Conservation (phyloP, 225 moss, liverwort and hornwort species). For the Pseudisothecium myosuroides region DNA sequence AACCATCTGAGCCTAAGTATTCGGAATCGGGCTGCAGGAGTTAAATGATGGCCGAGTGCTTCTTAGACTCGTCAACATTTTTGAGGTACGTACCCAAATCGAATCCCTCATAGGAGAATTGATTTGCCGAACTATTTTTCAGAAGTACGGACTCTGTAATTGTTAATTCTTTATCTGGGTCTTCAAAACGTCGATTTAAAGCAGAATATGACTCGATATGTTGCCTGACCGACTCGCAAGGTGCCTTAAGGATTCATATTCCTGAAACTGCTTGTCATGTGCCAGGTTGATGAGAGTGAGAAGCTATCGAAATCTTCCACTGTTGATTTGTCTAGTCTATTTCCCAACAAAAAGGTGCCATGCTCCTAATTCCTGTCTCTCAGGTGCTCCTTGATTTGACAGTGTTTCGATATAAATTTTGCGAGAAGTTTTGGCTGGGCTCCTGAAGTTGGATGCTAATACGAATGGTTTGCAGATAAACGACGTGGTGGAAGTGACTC, state of each 20-base stretch:
- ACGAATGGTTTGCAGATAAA: constrained; percentile 42
- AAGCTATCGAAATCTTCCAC: constrained; percentile 52
- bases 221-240: not conserved
- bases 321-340: constrained; percentile 52
- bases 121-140: not conserved
- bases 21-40: constrained; percentile 36
- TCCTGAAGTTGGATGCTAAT: not conserved
- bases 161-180: not conserved
- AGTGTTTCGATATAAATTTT: not conserved
- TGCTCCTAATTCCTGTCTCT: not conserved
- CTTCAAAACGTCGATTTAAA: not conserved
- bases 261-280: not conserved
- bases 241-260: not conserved
- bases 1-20: not conserved
- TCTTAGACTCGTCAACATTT: constrained; percentile 77
- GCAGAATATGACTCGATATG: not conserved
- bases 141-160: not conserved
- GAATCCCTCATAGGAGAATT: not conserved
- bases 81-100: constrained; percentile 43
- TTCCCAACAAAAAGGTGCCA: constrained; percentile 46
- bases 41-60: constrained; percentile 51
- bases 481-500: constrained; percentile 54
- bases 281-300: constrained; percentile 65
- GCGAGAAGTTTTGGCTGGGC: not conserved
- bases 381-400: not conserved